Conservation (phyloP, 139 green algal species). For the Marvania coccoides region DNA sequence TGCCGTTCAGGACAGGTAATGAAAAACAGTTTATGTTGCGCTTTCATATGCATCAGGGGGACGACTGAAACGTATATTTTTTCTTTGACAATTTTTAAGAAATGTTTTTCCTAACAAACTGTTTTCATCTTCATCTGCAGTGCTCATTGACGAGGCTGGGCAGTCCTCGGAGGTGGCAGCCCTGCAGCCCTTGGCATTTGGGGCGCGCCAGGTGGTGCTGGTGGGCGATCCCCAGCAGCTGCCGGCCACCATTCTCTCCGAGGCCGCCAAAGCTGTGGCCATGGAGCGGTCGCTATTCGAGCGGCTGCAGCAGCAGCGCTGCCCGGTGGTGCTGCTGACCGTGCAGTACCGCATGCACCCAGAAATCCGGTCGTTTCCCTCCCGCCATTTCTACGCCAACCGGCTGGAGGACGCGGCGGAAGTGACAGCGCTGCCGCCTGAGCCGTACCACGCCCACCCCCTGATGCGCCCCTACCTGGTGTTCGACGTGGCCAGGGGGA, state of each 20-base stretch:
- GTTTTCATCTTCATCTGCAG: constrained; percentile 25
- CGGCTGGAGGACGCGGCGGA: constrained; percentile 34
- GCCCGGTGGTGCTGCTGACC: constrained; percentile 45
- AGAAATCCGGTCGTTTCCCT: constrained; percentile 77
- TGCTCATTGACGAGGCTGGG: constrained; percentile 92
- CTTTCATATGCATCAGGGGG: too few species aligned
- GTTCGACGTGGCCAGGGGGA: constrained; percentile 70
- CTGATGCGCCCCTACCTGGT: constrained; percentile 81
- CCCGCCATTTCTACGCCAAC: constrained; percentile 71
- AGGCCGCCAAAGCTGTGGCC: constrained; percentile 38
- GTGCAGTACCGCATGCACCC: constrained; percentile 94
- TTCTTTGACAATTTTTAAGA: constrained; percentile 11
- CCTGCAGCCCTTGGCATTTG: constrained; percentile 77
- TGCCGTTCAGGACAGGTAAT: constrained; percentile 20
- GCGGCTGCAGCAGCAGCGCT: constrained; percentile 48
- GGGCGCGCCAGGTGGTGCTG: constrained; percentile 57
- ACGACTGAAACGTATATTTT: background rate
- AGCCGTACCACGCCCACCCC: constrained; percentile 39
- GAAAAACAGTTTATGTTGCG: too few species aligned
- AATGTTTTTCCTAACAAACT: background rate
- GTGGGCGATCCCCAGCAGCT: constrained; percentile 93
- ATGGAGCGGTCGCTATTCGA: constrained; percentile 84
- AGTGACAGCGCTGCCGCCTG: constrained; percentile 1
- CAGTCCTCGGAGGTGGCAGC: constrained; percentile 77
- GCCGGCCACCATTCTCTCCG: constrained; percentile 80